A percentile compares a stretch with the other conserved stretches of the same genome.
These are phyloP conservation scores for Trichothecium sympodiale DNA, from an alignment of 2,329 filamentous ascomycete species.

Conservation along the genomic window DNA sequence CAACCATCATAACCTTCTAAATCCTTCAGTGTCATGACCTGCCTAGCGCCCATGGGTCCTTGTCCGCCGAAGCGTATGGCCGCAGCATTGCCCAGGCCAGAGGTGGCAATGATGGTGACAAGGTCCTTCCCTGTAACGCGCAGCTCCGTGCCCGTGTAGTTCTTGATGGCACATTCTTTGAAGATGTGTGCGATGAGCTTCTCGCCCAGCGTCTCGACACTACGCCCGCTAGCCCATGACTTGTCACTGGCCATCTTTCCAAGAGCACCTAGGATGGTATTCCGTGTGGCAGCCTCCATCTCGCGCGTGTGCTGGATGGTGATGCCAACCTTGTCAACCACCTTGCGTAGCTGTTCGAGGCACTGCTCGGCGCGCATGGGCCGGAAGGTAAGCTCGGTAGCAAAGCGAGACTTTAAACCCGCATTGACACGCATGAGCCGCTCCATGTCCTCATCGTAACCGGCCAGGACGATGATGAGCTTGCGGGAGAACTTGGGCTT, in stretches of 20 bases:
- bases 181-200: slow-evolving; percentile 33
- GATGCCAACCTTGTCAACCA: slow-evolving; percentile 19
- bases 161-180: slow-evolving; percentile 20
- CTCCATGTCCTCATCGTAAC: slow-evolving; percentile 57
- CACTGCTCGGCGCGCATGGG: slow-evolving; percentile 32
- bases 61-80: slow-evolving; percentile 12
- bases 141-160: slow-evolving; percentile 16
- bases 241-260: slow-evolving; percentile 27
- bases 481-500: slow-evolving; percentile 47
- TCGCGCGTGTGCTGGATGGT: slow-evolving; percentile 15
- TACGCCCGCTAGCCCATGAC: slow-evolving; percentile 52
- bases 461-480: slow-evolving; percentile 55
- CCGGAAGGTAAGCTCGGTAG: slow-evolving; percentile 47
- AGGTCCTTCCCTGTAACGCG: slow-evolving; percentile 16
- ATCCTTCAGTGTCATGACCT: slow-evolving; percentile 21
- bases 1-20: slow-evolving; percentile 16
- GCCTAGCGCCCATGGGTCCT: slow-evolving; percentile 17
- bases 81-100: slow-evolving; percentile 14
- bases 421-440: slow-evolving; percentile 48
- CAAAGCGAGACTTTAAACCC: slow-evolving; percentile 53
- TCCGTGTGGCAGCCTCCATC: slow-evolving; percentile 13
- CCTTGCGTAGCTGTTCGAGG: slow-evolving; percentile 28
- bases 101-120: slow-evolving; percentile 15
- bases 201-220: slow-evolving; percentile 44
- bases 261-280: slow-evolving; percentile 23